A percentile compares a stretch with the other conserved stretches of the same genome.
phyloP scores from a whole-genome alignment of 352 stramenopile species.

The Globisporangium okanoganense region DNA sequence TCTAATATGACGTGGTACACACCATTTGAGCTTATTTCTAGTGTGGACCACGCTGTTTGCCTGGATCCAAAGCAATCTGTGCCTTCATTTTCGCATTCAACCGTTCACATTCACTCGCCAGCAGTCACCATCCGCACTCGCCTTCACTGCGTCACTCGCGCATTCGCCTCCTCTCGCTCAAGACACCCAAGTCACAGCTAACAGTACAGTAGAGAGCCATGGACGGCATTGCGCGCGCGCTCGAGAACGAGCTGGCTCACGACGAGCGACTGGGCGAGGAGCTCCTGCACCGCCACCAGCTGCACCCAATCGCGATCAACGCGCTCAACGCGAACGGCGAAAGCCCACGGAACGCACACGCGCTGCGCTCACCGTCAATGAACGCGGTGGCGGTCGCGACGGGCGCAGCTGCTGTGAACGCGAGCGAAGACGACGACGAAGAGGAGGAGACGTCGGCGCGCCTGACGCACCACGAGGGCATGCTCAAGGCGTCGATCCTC shows the following conservation, averaged over 20 bases:
- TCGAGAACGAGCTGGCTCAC: slow-evolving; percentile 12
- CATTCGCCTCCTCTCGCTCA: slow-evolving; percentile 2
- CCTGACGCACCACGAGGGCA: slow-evolving; percentile 50
- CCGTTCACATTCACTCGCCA: background rate
- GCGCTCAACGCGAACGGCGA: background rate
- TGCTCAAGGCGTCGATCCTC: slow-evolving; percentile 72
- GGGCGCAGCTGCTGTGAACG: slow-evolving; percentile 4
- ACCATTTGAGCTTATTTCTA: no score
- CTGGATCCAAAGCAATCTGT: background rate
- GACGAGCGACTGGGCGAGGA: background rate
- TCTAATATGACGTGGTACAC: no score
- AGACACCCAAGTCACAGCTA: background rate
- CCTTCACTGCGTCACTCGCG: background rate
- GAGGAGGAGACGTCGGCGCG: slow-evolving; percentile 30
- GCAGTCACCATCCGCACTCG: background rate
- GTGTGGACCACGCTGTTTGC: no score
- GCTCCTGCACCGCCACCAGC: slow-evolving; percentile 15
- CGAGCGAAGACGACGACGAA: slow-evolving; percentile 25
- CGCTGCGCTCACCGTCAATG: slow-evolving; percentile 14
- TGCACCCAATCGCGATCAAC: slow-evolving; percentile 7
- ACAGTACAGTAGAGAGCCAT: background rate
- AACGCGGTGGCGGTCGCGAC: slow-evolving; percentile 10
- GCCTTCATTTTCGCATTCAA: slow-evolving; percentile 2
- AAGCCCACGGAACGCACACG: slow-evolving; percentile 9
- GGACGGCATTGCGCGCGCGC: slow-evolving; percentile 2